phyloP scores from a whole-genome alignment of 2,329 filamentous ascomycete species.

The Penicillium paneum region DNA sequence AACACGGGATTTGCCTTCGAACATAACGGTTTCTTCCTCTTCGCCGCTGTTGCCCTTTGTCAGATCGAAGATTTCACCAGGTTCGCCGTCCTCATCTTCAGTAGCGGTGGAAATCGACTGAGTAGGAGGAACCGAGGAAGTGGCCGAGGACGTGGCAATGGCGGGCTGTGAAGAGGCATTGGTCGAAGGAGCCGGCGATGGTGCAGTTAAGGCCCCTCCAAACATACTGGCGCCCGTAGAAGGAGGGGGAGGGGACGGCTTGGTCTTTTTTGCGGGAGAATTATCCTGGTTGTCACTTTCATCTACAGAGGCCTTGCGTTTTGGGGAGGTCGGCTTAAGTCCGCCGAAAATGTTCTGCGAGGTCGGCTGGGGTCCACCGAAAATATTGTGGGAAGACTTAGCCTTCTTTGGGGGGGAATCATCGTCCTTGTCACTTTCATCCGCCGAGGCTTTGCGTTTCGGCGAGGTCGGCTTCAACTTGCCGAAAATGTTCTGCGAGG shows the following conservation, averaged over 20 bases:
- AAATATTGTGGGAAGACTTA: slow-evolving; percentile 8
- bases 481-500: slow-evolving; percentile 38
- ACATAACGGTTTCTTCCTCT: slow-evolving; percentile 67
- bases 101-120: slow-evolving; percentile 33
- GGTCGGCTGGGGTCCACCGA: background rate
- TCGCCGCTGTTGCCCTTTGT: slow-evolving; percentile 65
- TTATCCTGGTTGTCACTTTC: slow-evolving; percentile 27
- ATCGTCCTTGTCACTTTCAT: slow-evolving; percentile 24
- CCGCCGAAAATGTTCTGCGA: background rate
- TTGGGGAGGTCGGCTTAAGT: slow-evolving; percentile 18
- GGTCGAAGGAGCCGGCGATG: background rate
- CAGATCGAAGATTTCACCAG: slow-evolving; percentile 61
- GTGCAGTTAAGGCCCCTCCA: slow-evolving; percentile 29
- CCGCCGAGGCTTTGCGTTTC: slow-evolving; percentile 16
- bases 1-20: slow-evolving; percentile 69
- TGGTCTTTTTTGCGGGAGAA: slow-evolving; percentile 17
- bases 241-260: slow-evolving; percentile 16
- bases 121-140: slow-evolving; percentile 5
- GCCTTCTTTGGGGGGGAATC: slow-evolving; percentile 23
- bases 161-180: slow-evolving; percentile 14
- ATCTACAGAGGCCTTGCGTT: slow-evolving; percentile 19
- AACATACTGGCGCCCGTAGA: slow-evolving; percentile 36
- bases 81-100: slow-evolving; percentile 40
- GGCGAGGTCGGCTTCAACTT: slow-evolving; percentile 27
- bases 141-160: background rate